A percentile compares a stretch with the other conserved stretches of the same genome.
Evolutionary conservation across 768 basidiomycete species (phyloP).

Genomic region (Daedaleopsis nitida): DNA sequence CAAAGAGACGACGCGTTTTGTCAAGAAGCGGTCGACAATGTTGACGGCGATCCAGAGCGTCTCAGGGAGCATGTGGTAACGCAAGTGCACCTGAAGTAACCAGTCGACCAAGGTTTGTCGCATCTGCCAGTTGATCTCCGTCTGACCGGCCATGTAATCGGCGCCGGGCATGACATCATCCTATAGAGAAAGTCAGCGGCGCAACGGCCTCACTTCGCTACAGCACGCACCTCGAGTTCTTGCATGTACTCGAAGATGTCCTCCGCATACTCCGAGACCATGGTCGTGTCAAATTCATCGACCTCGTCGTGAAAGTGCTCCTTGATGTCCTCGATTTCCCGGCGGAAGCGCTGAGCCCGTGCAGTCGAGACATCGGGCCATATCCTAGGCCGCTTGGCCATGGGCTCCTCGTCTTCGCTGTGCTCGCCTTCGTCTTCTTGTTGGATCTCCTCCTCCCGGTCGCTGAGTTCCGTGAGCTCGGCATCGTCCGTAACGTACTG

Average conservation of each 20-base stretch:
- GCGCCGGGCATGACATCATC: slow-evolving; percentile 87
- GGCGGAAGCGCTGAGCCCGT: slow-evolving; percentile 55
- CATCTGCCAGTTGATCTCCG: slow-evolving; percentile 92
- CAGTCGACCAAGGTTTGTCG: slow-evolving; percentile 97
- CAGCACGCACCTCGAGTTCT: slow-evolving; percentile 75
- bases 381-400: slow-evolving; percentile 45
- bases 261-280: slow-evolving; percentile 99
- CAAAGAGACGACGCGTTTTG: slow-evolving; percentile 71
- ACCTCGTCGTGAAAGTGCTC: slow-evolving; percentile 66
- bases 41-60: slow-evolving; percentile 99
- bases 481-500: slow-evolving; percentile 46
- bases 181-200: slow-evolving; percentile 43
- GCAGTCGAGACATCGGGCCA: slow-evolving; percentile 80
- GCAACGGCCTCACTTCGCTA: background rate
- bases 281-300: slow-evolving; percentile 81
- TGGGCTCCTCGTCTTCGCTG: slow-evolving; percentile 13
- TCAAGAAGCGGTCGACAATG: slow-evolving; percentile 80
- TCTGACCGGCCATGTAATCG: slow-evolving; percentile 92
- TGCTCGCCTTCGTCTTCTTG: slow-evolving; percentile 15
- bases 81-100: slow-evolving; percentile 95
- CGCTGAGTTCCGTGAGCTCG: slow-evolving; percentile 34
- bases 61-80: slow-evolving; percentile 99
- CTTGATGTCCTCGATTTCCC: slow-evolving; percentile 67
- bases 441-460: slow-evolving; percentile 19
- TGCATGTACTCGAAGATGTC: slow-evolving; percentile 98